Percentiles rank a stretch among this genome's conserved stretches.
Conservation (phyloP, 1,284 basidiomycete genomes). For the Ganoderma resinaceum region DNA sequence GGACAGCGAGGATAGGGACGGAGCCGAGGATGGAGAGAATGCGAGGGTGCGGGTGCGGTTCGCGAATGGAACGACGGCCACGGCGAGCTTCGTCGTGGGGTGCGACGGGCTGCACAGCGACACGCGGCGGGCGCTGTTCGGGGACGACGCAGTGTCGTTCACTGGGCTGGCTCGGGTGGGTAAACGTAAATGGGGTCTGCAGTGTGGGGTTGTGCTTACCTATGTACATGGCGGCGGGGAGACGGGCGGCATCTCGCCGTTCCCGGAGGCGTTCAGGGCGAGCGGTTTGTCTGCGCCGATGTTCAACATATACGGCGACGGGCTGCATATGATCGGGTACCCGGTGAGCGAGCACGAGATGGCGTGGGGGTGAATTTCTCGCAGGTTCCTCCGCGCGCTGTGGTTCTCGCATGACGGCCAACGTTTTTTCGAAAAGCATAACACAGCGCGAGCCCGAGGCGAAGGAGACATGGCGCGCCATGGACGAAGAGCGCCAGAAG, state of each 20-base stretch:
- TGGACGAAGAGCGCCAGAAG: conserved; percentile 42
- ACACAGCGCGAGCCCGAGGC: conserved; percentile 47
- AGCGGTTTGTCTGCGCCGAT: conserved; percentile 26
- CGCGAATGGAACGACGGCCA: conserved; percentile 45
- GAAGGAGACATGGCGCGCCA: conserved; percentile 51
- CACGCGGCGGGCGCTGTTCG: conserved; percentile 48
- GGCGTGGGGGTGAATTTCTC: conserved; percentile 49
- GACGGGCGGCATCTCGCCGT: conserved; percentile 46
- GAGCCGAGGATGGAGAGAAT: conserved; percentile 29
- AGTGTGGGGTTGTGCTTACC: background rate
- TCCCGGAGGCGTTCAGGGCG: conserved; percentile 33
- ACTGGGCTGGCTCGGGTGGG: conserved; percentile 50
- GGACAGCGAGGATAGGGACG: too few species aligned
- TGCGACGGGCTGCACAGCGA: conserved; percentile 56
- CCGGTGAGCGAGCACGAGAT: conserved; percentile 41
- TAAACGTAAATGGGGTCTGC: background rate
- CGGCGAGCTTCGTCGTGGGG: conserved; percentile 51
- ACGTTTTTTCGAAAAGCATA: conserved; percentile 37
- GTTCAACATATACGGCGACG: conserved; percentile 47
- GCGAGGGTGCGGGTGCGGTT: conserved; percentile 47
- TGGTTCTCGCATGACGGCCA: background rate
- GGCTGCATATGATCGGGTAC: conserved; percentile 49
- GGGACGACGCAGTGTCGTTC: conserved; percentile 45
- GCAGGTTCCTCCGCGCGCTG: background rate
- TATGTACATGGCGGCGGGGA: conserved; percentile 22